Conservation (phyloP, 441 rosid genomes). For the Omphalea diandra region DNA sequence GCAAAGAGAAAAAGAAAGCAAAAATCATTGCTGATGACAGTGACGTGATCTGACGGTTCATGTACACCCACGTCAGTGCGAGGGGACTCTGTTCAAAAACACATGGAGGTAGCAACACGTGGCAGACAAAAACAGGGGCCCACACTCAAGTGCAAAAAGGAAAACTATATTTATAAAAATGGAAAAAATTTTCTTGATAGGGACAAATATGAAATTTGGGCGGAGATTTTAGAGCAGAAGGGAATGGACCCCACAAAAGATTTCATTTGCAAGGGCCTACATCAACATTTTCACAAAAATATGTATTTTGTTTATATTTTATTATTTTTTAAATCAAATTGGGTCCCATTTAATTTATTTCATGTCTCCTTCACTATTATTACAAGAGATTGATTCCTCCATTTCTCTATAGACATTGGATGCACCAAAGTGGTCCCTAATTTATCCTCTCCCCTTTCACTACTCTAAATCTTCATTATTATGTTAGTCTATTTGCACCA, state of each 20-base stretch:
- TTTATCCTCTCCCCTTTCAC: neutral
- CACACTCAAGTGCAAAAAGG: neutral
- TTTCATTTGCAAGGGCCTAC: slow-evolving; percentile 15
- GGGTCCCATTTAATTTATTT: slow-evolving; percentile 27
- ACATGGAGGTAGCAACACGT: slow-evolving; percentile 9
- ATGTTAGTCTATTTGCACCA: slow-evolving; percentile 9
- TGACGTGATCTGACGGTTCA: slow-evolving; percentile 22
- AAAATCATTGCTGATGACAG: slow-evolving; percentile 1
- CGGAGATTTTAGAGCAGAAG: slow-evolving; percentile 16
- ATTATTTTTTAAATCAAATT: neutral
- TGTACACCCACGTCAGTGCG: slow-evolving; percentile 12
- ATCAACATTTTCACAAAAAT: no score
- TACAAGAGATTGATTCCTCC: slow-evolving; percentile 9
- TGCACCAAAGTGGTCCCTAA: slow-evolving; percentile 21
- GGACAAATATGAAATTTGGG: slow-evolving; percentile 31
- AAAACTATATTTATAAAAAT: no score
- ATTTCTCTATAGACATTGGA: neutral
- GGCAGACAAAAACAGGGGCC: slow-evolving; percentile 21
- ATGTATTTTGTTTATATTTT: slow-evolving; percentile 12
- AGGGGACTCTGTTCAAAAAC: neutral
- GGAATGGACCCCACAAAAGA: slow-evolving; percentile 26
- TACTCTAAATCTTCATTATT: slow-evolving; percentile 21
- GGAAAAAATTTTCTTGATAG: neutral
- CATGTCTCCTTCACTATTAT: slow-evolving; percentile 25
- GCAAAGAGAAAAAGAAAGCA: no score